Base-by-base conservation (phyloP, 169 alveolate species). In the Cryptosporidium xiaoi region DNA sequence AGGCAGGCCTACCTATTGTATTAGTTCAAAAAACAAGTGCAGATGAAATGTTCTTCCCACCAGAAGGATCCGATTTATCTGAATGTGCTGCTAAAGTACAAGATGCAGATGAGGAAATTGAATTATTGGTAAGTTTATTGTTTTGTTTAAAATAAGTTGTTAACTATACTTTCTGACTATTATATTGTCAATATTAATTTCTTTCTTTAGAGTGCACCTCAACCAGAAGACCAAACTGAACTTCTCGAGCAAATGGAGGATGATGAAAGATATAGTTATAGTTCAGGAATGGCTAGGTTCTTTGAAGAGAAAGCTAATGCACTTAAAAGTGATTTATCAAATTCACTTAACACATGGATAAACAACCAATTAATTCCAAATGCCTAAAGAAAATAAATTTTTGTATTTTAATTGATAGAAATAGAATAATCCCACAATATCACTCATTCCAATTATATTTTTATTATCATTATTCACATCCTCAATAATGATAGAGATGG, bases 1-100 rank as follows among this genome's bases (percentile, higher is more conserved):
- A 77, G 31, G 87, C 87, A 8, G 87, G 87, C 3, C 18, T 60
- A 60, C 87, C 87, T 40, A 77, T 77, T 36, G 87, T 77, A n/a
- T 34, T 77, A 15, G 87, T 77, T 36, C 87, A 77, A 27, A 77
- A 77, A 40, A 77, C 87, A 18, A 58, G 64, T 7, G 65, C 71
- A 44, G 87, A 77, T 62, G 87, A 77, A 62, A 60, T 60, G 69
- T 48, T 77, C 2, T 77, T 58, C 29, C 87, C 87, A 24, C 77
- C 87, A 16, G 87, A 60, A 48, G 87, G 71, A 20, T 77, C 87
- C 1, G 71, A 77, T 4, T 27, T 77, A 13, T 56, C 87, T 15
- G 87, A 62, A 7, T 77, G 87, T 77, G 87, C 87, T 18, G 71
- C 87, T 7, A 44, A 68, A 24, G 71, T 77, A 34, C 5, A 24